A percentile compares a stretch with the other conserved stretches of the same genome.
Conservation (phyloP, 306 rosid species). For the Cicer arietinum region DNA sequence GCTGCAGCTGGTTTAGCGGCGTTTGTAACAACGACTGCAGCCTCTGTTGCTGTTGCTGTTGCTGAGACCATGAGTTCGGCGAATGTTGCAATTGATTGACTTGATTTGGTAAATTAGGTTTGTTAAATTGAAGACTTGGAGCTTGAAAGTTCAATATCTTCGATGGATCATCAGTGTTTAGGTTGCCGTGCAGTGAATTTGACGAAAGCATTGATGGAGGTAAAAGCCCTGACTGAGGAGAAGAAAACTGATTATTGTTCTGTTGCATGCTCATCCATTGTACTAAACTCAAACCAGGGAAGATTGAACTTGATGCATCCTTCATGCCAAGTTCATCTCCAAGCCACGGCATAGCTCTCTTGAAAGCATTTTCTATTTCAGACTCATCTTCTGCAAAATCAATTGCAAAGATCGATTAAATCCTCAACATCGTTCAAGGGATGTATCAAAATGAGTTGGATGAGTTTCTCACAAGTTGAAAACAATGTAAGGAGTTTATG, state of each 20-base stretch:
- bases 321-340: conserved; percentile 93
- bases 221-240: conserved; percentile 75
- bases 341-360: conserved; percentile 97
- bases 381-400: conserved; percentile 83
- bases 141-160: conserved; percentile 83
- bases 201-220: conserved; percentile 86
- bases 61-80: conserved; percentile 72
- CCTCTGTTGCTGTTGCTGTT: conserved; percentile 72
- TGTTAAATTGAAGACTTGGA: conserved; percentile 66
- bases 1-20: conserved; percentile 60
- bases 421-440: not conserved
- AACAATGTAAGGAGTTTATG: not conserved
- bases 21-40: conserved; percentile 61
- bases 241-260: conserved; percentile 70
- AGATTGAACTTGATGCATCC: conserved; percentile 71
- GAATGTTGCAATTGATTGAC: conserved; percentile 71
- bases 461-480: conserved; percentile 15
- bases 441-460: not conserved
- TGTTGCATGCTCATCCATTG: conserved; percentile 99
- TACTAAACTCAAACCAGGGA: conserved; percentile 90
- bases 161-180: conserved; percentile 75
- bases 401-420: conserved; percentile 18
- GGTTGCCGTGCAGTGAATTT: conserved; percentile 58
- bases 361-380: conserved; percentile 88
- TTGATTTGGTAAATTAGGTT: conserved; percentile 71